Conservation (phyloP, 352 stramenopile species). For the Phytophthora melonis region DNA sequence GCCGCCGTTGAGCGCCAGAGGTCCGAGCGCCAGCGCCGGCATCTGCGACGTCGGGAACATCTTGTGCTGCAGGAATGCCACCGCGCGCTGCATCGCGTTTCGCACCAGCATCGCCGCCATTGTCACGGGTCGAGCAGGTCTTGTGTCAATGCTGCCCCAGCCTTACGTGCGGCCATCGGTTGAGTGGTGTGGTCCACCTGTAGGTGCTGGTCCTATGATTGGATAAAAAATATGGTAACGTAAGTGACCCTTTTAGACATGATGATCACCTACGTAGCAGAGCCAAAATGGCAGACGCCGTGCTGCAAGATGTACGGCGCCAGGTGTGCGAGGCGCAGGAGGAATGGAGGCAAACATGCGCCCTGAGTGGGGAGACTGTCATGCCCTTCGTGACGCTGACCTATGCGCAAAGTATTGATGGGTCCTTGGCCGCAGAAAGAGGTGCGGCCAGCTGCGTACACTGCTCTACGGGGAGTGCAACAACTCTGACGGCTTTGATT, state of each 20-base stretch:
- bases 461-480: background rate
- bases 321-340: conserved; percentile 41
- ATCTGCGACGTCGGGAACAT: conserved; percentile 47
- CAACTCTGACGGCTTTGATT: background rate
- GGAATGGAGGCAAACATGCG: conserved; percentile 22
- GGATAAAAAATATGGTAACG: conserved; percentile 8
- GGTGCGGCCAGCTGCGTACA: conserved; percentile 38
- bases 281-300: conserved; percentile 17
- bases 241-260: too few relatives aligned
- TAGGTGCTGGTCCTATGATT: background rate
- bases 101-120: conserved; percentile 76
- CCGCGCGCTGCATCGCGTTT: conserved; percentile 72
- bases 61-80: conserved; percentile 67
- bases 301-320: conserved; percentile 38
- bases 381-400: conserved; percentile 82
- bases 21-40: conserved; percentile 37
- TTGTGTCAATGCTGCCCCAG: conserved; percentile 28
- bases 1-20: conserved; percentile 41
- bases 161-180: conserved; percentile 28
- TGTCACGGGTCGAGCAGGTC: conserved; percentile 18
- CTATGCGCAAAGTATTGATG: conserved; percentile 92
- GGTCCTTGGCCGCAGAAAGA: conserved; percentile 73
- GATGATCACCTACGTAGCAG: background rate
- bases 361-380: background rate
- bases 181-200: too few relatives aligned